Base-by-base conservation (phyloP, 2,329 filamentous ascomycete species). In the Fusarium tuaranense region DNA sequence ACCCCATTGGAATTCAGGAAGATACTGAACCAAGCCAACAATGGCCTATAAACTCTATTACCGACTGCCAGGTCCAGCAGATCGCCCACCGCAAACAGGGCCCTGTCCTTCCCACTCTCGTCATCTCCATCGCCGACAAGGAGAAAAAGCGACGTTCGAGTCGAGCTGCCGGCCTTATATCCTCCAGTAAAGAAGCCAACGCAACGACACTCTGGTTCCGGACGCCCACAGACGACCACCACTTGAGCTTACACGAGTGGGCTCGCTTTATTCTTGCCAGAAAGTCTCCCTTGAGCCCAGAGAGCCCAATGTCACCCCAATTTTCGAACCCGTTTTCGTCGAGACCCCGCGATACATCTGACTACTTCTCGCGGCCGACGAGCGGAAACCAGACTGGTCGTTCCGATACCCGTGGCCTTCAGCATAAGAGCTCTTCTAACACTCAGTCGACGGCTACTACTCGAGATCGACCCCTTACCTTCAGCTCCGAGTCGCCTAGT, bases 101-200 rank as follows among this genome's bases (percentile, higher is more conserved):
- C 1, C 87, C 89, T 13, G 84, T 88, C 6, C 81, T 90, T 9
- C 90, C 90, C 2, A 92, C 91, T 7, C 85, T 93, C 14, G 84
- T 91, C 55, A 79, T 92, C 41, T 88, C 84, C 72, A 82, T 92
- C 58, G 85, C 87, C 41, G 90, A 92, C 73, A 92, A 90, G 79
- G 84, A 91, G 72, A 88, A 89, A 65, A 92, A 92, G 76, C 88
- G 91, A 60, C 87, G 91, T 69, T 92, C 91, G 57, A 92, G 91
- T 74, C 87, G 91, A 70, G 89, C 91, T 5, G 87, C 88, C 5
- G 89, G 88, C 4, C 83, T 92, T 25, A 87, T 86, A 20, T 80
- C 87, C 12, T 81, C 84, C 8, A 86, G 82, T 67, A 90, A 88
- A 78, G 88, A 90, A 18, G 82, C 85, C 2, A 81, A 83, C 10